Evolutionary conservation across 2,329 filamentous ascomycete species (phyloP).

Genomic region (Colletotrichum gigasporum): DNA sequence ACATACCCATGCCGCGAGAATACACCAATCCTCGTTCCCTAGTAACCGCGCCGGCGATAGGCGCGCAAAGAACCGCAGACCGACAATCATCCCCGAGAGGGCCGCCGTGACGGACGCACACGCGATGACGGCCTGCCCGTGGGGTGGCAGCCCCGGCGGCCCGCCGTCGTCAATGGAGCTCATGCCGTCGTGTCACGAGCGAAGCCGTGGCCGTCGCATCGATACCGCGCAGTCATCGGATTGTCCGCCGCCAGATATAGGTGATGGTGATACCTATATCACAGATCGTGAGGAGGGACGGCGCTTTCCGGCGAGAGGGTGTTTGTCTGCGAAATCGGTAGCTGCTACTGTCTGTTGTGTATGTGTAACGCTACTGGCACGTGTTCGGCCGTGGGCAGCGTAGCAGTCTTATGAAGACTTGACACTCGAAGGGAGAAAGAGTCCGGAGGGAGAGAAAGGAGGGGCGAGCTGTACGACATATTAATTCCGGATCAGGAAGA

Average conservation of each 20-base stretch:
- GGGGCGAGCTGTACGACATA: neutral
- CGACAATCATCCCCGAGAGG: slow-evolving; percentile 16
- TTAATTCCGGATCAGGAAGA: neutral
- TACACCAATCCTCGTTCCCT: slow-evolving; percentile 25
- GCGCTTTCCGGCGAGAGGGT: too few species aligned
- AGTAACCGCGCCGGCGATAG: slow-evolving; percentile 2
- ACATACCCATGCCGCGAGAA: slow-evolving; percentile 22
- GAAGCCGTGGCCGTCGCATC: slow-evolving; percentile 5
- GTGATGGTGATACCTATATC: too few species aligned
- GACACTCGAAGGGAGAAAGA: neutral
- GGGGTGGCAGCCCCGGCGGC: slow-evolving; percentile 3
- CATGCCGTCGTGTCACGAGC: neutral
- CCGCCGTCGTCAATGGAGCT: slow-evolving; percentile 11
- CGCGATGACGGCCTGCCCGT: slow-evolving; percentile 15
- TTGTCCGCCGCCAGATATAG: neutral
- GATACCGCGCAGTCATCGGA: neutral
- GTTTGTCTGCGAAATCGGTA: too few species aligned
- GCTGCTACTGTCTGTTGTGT: too few species aligned
- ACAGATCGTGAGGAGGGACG: too few species aligned
- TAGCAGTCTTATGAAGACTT: too few species aligned
- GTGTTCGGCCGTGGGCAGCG: neutral
- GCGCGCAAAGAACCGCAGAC: slow-evolving; percentile 22
- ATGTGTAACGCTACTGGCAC: too few species aligned
- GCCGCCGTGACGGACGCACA: neutral
- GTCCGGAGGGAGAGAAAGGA: neutral